Evolutionary conservation across 2,329 filamentous ascomycete genomes (phyloP).

Genomic region (Grosmannia penicillata): DNA sequence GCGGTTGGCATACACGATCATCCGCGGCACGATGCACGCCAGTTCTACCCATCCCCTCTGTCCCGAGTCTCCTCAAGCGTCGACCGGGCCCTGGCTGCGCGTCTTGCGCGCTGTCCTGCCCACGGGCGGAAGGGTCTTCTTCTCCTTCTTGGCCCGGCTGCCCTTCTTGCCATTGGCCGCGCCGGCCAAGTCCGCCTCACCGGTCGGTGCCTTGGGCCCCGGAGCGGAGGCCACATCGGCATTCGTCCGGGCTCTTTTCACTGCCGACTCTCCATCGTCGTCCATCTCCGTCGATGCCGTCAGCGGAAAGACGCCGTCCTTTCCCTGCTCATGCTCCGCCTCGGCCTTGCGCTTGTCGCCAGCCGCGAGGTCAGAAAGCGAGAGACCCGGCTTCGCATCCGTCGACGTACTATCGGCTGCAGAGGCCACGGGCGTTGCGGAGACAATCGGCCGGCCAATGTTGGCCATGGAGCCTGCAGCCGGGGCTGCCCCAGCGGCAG

Average conservation of each 20-base stretch:
- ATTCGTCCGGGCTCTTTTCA: not conserved
- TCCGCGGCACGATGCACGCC: no score
- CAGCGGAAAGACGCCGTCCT: not conserved
- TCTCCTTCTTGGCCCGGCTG: conserved; percentile 12
- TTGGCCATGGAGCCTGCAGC: no score
- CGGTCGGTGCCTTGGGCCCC: conserved; percentile 3
- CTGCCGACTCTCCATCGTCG: not conserved
- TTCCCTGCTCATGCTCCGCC: conserved; percentile 3
- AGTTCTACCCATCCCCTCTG: not conserved
- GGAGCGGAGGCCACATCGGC: not conserved
- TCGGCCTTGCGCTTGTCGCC: conserved; percentile 15
- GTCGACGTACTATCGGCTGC: no score
- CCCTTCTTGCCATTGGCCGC: conserved; percentile 14
- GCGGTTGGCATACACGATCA: no score
- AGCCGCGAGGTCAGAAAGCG: not conserved
- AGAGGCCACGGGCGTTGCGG: no score
- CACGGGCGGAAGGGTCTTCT: conserved; percentile 15
- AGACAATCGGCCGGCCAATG: no score
- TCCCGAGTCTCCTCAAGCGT: not conserved
- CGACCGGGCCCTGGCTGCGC: conserved; percentile 20
- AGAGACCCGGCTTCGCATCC: no score
- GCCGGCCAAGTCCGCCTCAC: no score
- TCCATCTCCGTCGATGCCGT: conserved; percentile 1
- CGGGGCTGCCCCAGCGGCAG: no score
- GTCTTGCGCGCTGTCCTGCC: conserved; percentile 23